Evolutionary conservation across 1,284 basidiomycete species (phyloP).

Genomic region (Malassezia brasiliensis): DNA sequence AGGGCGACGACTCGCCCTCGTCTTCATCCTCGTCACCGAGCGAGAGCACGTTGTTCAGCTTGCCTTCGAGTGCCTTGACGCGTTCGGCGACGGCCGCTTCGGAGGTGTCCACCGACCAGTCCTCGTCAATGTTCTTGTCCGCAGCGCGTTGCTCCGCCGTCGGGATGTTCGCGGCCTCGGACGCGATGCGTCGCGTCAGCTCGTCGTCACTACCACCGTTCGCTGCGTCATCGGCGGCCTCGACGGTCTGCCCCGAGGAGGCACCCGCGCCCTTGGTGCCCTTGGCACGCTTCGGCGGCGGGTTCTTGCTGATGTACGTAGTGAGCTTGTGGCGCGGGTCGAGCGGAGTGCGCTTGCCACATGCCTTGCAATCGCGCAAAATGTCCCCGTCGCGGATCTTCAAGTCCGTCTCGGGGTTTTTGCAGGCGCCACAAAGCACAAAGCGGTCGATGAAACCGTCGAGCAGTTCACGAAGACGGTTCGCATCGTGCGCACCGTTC

Average conservation of each 20-base stretch:
- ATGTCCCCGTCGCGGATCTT: conserved; percentile 75
- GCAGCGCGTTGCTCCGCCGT: conserved; percentile 54
- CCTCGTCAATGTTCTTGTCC: conserved; percentile 51
- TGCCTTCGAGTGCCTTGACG: conserved; percentile 64
- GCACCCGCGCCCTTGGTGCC: conserved; percentile 46
- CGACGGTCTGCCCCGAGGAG: conserved; percentile 53
- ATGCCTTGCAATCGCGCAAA: conserved; percentile 94
- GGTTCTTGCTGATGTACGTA: conserved; percentile 95
- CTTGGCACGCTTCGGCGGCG: conserved; percentile 59
- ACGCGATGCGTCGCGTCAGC: conserved; percentile 54
- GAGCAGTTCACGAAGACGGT: conserved; percentile 85
- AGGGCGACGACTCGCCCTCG: conserved; percentile 59
- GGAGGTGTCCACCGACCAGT: conserved; percentile 84
- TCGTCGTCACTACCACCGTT: conserved; percentile 50
- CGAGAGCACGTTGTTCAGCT: conserved; percentile 55
- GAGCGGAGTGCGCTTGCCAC: conserved; percentile 78
- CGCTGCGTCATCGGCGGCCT: conserved; percentile 29
- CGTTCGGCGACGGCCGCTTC: conserved; percentile 82
- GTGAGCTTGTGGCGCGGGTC: conserved; percentile 97
- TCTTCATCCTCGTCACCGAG: conserved; percentile 64
- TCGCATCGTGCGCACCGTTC: conserved; percentile 88
- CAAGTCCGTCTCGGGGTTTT: conserved; percentile 97
- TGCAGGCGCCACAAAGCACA: conserved; percentile 92
- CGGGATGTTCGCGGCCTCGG: conserved; percentile 47
- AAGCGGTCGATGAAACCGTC: conserved; percentile 93